Base-by-base conservation (phyloP, 768 basidiomycete genomes). In the Collybia mongolica region DNA sequence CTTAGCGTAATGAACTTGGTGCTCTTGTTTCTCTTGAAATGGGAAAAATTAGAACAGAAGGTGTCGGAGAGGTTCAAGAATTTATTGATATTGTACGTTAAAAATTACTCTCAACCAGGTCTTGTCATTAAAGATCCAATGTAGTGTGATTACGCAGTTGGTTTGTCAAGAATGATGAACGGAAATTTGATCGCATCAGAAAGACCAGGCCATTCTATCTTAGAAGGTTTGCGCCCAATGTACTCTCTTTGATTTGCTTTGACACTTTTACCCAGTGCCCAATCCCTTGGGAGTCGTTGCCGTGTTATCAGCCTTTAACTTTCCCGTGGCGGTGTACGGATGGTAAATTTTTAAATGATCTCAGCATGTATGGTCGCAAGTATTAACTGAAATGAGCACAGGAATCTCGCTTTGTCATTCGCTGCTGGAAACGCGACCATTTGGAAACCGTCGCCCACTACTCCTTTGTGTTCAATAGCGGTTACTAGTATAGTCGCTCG, bases 361-460 rank as follows among this genome's bases (percentile, higher is more conserved):
- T 32, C 32, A 3, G 5, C 32, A 32, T 32, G 11, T 5, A 40
- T 6, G 18, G 19, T 55, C 39, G 29, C 50, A 14, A 19, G 19
- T 35, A 26, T 26, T 26, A 4, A 7, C 5, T 15, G 44, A 39
- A 29, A 22, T 38, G 49, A 15, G 19, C 18, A 18, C 60, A 93
- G 94, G 94, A 98, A 98, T 67, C 72, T 96, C 44, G 81, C 93
- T 2, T 76, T 98, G 19, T 90, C 93, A 3, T 71, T 98, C 51
- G 87, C 90, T 1, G 88, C 90, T 23, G 94, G 94, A 15, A 98
- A 98, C 66, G 86, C 93, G 1, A 95, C 93, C 0, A 66, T 98
- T 40, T 98, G 95, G 95, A 98, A 98, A 64, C 95, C 95, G 6
- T 89, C 93, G 0, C 91, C 87, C 2, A 89, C 79, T 2, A 98